Evolutionary conservation across 2,329 filamentous ascomycete genomes (phyloP).

Genomic region (Fusarium kyushuense): DNA sequence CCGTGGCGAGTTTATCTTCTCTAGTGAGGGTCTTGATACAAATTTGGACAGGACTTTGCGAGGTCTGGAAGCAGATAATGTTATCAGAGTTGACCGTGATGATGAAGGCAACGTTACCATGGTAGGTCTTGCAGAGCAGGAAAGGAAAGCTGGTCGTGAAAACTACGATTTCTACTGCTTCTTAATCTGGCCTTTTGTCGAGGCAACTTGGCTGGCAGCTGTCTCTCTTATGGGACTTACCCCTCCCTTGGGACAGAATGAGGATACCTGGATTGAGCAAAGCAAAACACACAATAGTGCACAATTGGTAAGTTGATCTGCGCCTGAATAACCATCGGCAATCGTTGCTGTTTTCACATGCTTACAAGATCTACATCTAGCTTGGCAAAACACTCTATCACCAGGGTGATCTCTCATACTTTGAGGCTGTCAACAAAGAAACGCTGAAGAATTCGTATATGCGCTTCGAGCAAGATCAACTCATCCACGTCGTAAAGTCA

Average conservation of each 20-base stretch:
- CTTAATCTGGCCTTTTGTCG: conserved; percentile 97
- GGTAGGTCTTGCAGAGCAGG: conserved; percentile 80
- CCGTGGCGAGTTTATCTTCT: conserved; percentile 96
- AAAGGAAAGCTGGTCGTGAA: conserved; percentile 84
- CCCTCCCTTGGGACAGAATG: conserved; percentile 71
- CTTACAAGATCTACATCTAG: conserved; percentile 55
- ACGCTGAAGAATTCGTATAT: conserved; percentile 93
- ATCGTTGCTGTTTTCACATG: neutral
- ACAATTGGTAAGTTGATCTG: conserved; percentile 71
- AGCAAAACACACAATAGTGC: conserved; percentile 84
- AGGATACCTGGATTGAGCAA: conserved; percentile 82
- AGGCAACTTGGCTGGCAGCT: conserved; percentile 91
- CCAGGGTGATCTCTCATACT: conserved; percentile 96
- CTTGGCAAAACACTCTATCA: conserved; percentile 97
- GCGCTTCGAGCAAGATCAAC: conserved; percentile 90
- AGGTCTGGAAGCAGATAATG: conserved; percentile 80
- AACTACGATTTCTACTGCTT: conserved; percentile 99
- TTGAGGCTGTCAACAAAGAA: conserved; percentile 98
- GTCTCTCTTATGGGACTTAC: conserved; percentile 89
- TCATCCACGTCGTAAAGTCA: conserved; percentile 79
- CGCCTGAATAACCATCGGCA: neutral
- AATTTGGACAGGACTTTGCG: conserved; percentile 86
- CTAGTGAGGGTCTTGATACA: conserved; percentile 81
- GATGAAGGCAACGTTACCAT: conserved; percentile 68
- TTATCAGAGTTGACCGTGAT: conserved; percentile 76